Conservation (phyloP, 257 asterid species). For the Henckelia pumila region DNA sequence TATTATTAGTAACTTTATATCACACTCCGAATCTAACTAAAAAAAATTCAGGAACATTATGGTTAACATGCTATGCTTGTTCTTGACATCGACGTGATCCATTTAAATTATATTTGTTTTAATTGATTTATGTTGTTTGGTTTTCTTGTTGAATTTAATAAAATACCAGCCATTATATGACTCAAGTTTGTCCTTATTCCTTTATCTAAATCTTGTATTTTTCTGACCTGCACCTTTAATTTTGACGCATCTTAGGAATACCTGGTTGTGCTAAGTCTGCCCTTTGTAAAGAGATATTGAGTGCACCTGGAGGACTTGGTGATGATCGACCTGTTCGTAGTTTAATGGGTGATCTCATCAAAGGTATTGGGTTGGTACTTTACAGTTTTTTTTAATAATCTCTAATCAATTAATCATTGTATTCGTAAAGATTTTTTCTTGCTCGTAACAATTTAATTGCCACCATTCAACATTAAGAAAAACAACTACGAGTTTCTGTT, state of each 20-base stretch:
- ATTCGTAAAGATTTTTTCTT: constrained; percentile 10
- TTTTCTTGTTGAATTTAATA: constrained; percentile 9
- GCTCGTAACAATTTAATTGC: constrained; percentile 6
- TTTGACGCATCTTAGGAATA: constrained; percentile 66
- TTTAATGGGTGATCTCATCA: constrained; percentile 96
- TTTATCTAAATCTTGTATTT: no score
- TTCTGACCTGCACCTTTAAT: no score
- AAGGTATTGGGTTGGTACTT: constrained; percentile 51
- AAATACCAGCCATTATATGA: constrained; percentile 1
- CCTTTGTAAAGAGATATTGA: constrained; percentile 79
- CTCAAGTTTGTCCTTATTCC: constrained; percentile 15
- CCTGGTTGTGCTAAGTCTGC: constrained; percentile 99
- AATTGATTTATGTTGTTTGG: neutral
- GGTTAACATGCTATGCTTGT: neutral
- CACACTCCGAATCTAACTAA: neutral
- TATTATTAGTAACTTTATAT: neutral
- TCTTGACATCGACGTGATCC: neutral
- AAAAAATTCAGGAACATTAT: neutral
- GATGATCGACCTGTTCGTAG: constrained; percentile 87
- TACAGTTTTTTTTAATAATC: neutral
- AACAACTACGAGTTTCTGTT: neutral
- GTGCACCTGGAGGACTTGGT: constrained; percentile 65
- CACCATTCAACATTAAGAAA: neutral
- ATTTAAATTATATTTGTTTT: no score
- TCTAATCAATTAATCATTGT: constrained; percentile 20